Conservation (phyloP, 2,329 filamentous ascomycete species). For the Hypoxylon sp. region DNA sequence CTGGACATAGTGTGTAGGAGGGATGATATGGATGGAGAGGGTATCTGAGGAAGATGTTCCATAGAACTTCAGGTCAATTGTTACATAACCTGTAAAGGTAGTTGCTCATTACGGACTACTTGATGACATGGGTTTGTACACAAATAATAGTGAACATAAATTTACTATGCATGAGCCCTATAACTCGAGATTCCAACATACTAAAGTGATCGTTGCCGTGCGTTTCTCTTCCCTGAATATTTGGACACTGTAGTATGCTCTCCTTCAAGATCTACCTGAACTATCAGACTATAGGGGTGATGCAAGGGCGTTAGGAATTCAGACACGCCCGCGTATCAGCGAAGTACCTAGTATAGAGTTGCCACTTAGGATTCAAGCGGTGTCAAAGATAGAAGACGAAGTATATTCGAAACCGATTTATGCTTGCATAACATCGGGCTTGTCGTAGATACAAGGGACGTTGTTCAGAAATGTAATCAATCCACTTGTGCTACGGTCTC, state of each 20-base stretch:
- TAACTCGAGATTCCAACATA: too few species aligned
- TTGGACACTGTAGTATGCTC: too few species aligned
- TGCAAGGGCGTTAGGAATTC: too few species aligned
- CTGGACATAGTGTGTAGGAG: constrained; percentile 45
- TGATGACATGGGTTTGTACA: constrained; percentile 49
- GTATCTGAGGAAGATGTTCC: constrained; percentile 41
- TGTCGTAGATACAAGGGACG: not conserved
- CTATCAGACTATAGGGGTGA: too few species aligned
- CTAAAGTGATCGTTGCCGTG: too few species aligned
- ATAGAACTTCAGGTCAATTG: constrained; percentile 34
- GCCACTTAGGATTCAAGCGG: not conserved
- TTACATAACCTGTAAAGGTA: constrained; percentile 37
- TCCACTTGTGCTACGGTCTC: not conserved
- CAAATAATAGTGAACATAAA: constrained; percentile 57
- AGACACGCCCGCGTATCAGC: too few species aligned
- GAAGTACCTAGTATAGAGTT: not conserved
- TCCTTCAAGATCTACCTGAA: too few species aligned
- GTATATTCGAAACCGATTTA: not conserved
- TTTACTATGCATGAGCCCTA: constrained; percentile 19
- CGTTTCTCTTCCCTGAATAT: too few species aligned
- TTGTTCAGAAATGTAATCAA: not conserved
- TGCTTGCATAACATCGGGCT: not conserved
- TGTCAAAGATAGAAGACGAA: not conserved
- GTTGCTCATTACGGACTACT: constrained; percentile 28
- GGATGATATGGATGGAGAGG: constrained; percentile 42